phyloP scores from a whole-genome alignment of 805 yeast species.

The Wickerhamomyces pijperi region DNA sequence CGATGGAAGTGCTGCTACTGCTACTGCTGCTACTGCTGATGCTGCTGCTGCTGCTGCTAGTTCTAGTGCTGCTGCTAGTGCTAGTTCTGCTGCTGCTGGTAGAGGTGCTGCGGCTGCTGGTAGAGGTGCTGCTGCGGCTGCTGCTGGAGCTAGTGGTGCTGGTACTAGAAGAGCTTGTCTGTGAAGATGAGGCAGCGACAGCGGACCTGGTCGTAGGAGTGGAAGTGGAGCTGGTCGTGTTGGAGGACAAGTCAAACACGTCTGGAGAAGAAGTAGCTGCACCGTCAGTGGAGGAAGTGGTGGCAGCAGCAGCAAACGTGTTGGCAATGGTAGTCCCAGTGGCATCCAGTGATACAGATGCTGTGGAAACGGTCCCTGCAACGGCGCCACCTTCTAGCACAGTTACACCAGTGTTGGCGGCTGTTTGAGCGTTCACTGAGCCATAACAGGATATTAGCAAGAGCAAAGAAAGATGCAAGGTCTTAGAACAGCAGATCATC shows the following conservation, averaged over 20 bases:
- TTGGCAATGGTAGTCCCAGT: no score
- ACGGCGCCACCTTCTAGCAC: neutral
- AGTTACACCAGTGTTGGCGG: neutral
- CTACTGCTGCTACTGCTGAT: neutral
- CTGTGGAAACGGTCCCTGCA: no score
- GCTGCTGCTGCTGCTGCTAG: neutral
- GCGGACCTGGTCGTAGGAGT: constrained; percentile 2
- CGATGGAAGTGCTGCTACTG: no score
- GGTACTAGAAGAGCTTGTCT: no score
- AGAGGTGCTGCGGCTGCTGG: neutral
- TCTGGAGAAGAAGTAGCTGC: no score
- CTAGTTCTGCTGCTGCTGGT: neutral
- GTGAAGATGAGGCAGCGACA: constrained; percentile 2
- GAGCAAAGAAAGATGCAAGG: neutral
- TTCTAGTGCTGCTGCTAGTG: constrained; percentile 1
- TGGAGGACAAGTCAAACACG: neutral
- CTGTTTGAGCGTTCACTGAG: neutral
- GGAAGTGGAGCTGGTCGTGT: constrained; percentile 2
- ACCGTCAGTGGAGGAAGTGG: no score
- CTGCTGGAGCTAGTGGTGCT: constrained; percentile 1
- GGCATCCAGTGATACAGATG: no score
- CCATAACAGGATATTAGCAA: neutral
- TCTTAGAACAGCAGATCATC: no score
- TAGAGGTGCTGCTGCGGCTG: neutral
- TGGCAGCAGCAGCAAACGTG: neutral